phyloP scores from a whole-genome alignment of 257 asterid genomes.

The Nicotiana benthamiana region DNA sequence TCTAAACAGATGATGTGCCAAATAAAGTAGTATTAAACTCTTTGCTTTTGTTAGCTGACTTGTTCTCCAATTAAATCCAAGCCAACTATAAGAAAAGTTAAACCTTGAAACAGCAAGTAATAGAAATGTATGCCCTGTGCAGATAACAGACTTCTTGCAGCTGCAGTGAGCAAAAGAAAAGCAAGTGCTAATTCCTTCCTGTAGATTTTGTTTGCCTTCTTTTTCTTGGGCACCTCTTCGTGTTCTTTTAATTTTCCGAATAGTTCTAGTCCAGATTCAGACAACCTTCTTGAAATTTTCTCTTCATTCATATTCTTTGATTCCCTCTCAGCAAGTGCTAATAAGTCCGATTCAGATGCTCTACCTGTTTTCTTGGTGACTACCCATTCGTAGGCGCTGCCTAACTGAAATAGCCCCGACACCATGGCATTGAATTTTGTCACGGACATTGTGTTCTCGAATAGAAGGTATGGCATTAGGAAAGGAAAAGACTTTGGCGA shows the following conservation, averaged over 20 bases:
- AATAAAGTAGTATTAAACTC: not conserved
- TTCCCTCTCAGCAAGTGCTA: constrained; percentile 65
- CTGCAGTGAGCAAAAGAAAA: constrained; percentile 72
- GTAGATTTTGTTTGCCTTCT: constrained; percentile 63
- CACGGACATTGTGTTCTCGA: constrained; percentile 95
- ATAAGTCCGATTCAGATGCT: constrained; percentile 67
- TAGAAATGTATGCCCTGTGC: constrained; percentile 94
- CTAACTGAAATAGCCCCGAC: constrained; percentile 82
- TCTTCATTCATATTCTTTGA: constrained; percentile 39
- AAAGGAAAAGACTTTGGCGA: constrained; percentile 85
- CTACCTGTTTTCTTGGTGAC: constrained; percentile 90
- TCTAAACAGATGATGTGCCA: constrained; percentile 22
- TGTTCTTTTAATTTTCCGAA: constrained; percentile 45
- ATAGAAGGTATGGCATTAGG: constrained; percentile 83
- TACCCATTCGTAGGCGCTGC: constrained; percentile 90
- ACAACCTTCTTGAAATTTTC: constrained; percentile 58
- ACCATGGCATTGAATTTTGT: constrained; percentile 94
- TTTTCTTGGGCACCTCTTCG: constrained; percentile 24
- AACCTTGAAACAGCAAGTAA: constrained; percentile 79
- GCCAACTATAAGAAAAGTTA: constrained; percentile 72
- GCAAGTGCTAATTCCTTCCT: constrained; percentile 77
- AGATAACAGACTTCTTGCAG: constrained; percentile 66
- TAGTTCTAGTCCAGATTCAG: constrained; percentile 81
- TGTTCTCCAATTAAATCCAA: constrained; percentile 92
- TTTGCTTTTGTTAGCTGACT: constrained; percentile 35